phyloP scores from a whole-genome alignment of 192 early-diverging fungal genomes.

The Backusella sp. region DNA sequence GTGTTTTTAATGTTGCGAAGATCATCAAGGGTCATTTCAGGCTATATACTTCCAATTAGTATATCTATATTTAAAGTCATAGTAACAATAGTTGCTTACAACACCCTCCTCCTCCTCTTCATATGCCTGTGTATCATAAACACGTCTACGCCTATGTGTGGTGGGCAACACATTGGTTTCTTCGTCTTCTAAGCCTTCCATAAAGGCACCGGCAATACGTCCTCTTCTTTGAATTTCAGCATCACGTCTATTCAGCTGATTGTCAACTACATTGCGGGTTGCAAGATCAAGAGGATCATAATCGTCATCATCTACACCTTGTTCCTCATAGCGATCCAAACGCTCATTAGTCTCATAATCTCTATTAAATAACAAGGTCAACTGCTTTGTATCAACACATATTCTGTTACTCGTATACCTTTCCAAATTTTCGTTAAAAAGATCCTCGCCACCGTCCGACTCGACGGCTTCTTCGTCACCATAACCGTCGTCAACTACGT shows the following conservation, averaged over 20 bases:
- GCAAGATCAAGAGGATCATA: slow-evolving; percentile 73
- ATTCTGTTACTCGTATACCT: slow-evolving; percentile 42
- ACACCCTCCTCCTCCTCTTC: slow-evolving; percentile 39
- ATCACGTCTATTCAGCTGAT: slow-evolving; percentile 78
- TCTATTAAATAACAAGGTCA: slow-evolving; percentile 31
- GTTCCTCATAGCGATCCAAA: slow-evolving; percentile 80
- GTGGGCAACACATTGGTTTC: slow-evolving; percentile 48
- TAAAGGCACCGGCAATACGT: slow-evolving; percentile 84
- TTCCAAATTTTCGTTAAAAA: slow-evolving; percentile 86
- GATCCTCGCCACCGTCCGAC: slow-evolving; percentile 86
- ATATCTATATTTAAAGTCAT: not conserved
- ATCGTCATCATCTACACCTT: slow-evolving; percentile 80
- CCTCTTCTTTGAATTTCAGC: slow-evolving; percentile 64
- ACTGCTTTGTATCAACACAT: too few species aligned
- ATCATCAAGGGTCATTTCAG: slow-evolving; percentile 71
- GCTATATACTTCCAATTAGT: slow-evolving; percentile 35
- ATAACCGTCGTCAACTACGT: slow-evolving; percentile 50
- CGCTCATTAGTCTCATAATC: slow-evolving; percentile 78
- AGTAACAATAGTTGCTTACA: slow-evolving; percentile 16
- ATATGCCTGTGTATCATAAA: slow-evolving; percentile 59
- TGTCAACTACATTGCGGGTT: slow-evolving; percentile 73
- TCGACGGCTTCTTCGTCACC: slow-evolving; percentile 56
- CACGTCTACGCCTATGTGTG: slow-evolving; percentile 46
- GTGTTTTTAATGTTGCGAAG: slow-evolving; percentile 82
- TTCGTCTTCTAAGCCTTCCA: slow-evolving; percentile 76